Percentiles rank a stretch among this genome's conserved stretches.
These are phyloP conservation scores for Aspergillus japonicus DNA, from an alignment of 2,329 filamentous ascomycete genomes.

Conservation along the genomic window DNA sequence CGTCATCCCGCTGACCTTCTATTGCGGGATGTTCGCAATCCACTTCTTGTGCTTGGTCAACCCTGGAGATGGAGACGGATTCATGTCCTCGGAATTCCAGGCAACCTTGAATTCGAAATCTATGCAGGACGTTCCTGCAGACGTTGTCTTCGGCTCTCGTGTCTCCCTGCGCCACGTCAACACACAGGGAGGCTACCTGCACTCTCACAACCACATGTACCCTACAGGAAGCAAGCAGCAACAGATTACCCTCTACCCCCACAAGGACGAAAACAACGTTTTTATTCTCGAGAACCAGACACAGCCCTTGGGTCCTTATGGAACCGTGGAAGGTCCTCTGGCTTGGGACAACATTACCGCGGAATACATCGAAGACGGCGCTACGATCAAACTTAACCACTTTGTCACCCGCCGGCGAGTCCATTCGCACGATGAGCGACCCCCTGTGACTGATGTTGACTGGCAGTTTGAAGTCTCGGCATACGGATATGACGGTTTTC, in stretches of 20 bases:
- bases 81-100: slow-evolving; percentile 99
- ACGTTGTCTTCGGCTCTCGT: slow-evolving; percentile 85
- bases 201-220: slow-evolving; percentile 97
- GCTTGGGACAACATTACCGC: slow-evolving; percentile 78
- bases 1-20: slow-evolving; percentile 82
- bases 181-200: slow-evolving; percentile 95
- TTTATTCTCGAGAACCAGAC: slow-evolving; percentile 96
- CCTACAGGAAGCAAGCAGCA: slow-evolving; percentile 97
- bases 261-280: slow-evolving; percentile 98
- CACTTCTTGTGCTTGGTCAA: slow-evolving; percentile 93
- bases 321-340: slow-evolving; percentile 73
- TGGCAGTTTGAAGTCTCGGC: slow-evolving; percentile 97
- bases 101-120: slow-evolving; percentile 93
- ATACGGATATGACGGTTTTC: slow-evolving; percentile 95
- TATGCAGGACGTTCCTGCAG: slow-evolving; percentile 92
- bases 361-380: slow-evolving; percentile 73
- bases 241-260: slow-evolving; percentile 95
- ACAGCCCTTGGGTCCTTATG: slow-evolving; percentile 75
- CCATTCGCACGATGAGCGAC: slow-evolving; percentile 89
- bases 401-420: slow-evolving; percentile 78
- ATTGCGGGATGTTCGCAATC: slow-evolving; percentile 95
- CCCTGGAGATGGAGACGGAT: slow-evolving; percentile 94
- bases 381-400: slow-evolving; percentile 81
- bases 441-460: slow-evolving; percentile 80
- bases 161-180: slow-evolving; percentile 89